These are phyloP conservation scores for Phytopythium kandeliae DNA, from an alignment of 352 stramenopile genomes.

Conservation along the genomic window DNA sequence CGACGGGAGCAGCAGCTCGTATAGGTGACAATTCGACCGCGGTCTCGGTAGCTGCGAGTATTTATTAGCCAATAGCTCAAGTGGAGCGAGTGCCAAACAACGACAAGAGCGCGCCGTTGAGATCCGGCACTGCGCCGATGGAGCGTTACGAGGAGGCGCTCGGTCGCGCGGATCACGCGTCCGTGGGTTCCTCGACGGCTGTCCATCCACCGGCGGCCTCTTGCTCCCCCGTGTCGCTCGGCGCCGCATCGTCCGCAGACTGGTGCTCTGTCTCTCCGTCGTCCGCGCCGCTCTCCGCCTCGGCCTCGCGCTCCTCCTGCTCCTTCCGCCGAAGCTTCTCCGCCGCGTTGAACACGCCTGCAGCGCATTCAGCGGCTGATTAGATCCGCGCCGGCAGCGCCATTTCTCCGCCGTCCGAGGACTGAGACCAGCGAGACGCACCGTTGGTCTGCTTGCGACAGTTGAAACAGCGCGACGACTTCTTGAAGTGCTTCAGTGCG, in stretches of 20 bases:
- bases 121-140: neutral
- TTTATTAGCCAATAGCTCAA: too few species aligned
- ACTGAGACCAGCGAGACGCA: too few species aligned
- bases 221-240: neutral
- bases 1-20: neutral
- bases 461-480: slow-evolving; percentile 87
- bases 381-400: neutral
- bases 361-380: neutral
- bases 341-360: slow-evolving; percentile 86
- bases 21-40: slow-evolving; percentile 1
- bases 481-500: slow-evolving; percentile 83
- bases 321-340: slow-evolving; percentile 69
- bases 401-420: too few species aligned
- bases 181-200: neutral
- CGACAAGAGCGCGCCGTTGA: too few species aligned
- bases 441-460: slow-evolving; percentile 94
- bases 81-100: too few species aligned
- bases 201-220: slow-evolving; percentile 4
- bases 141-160: too few species aligned
- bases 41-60: too few species aligned
- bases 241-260: neutral
- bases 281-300: slow-evolving; percentile 5
- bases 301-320: slow-evolving; percentile 19
- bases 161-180: neutral
- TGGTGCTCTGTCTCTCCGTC: neutral